Evolutionary conservation across 23 red algal species (phyloP).

Genomic region (Gracilaria gracilis): DNA sequence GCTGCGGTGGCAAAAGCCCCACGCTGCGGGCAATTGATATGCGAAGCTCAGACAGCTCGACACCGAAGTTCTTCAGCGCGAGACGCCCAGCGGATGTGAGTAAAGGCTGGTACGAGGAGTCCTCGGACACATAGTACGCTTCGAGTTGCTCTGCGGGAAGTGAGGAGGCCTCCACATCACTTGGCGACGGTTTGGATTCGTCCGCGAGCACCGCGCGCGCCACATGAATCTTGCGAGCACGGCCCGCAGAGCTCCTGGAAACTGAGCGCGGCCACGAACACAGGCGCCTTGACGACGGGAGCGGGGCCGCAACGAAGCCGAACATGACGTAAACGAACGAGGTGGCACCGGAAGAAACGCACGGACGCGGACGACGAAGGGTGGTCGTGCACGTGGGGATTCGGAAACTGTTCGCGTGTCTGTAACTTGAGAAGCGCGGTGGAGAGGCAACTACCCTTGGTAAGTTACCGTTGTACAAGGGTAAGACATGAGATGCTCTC

Average conservation of each 20-base stretch:
- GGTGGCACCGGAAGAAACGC: too few species aligned
- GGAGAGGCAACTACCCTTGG: too few species aligned
- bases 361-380: too few species aligned
- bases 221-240: neutral
- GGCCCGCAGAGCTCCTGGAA: neutral
- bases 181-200: neutral
- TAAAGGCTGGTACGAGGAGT: conserved; percentile 9
- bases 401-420: too few species aligned
- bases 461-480: too few species aligned
- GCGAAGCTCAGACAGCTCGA: conserved; percentile 42
- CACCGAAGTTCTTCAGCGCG: conserved; percentile 46
- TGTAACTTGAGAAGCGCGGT: too few species aligned
- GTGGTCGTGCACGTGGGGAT: too few species aligned
- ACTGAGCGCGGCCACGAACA: neutral
- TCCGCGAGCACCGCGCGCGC: conserved; percentile 14
- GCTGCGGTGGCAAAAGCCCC: conserved; percentile 24
- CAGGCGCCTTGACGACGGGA: neutral
- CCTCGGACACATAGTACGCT: conserved; percentile 44
- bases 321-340: neutral
- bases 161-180: neutral
- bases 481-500: too few species aligned
- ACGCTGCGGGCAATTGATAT: conserved; percentile 28
- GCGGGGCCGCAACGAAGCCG: conserved; percentile 1
- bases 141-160: conserved; percentile 44
- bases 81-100: conserved; percentile 15